Conservation (phyloP, 306 rosid species). For the Trifolium dubium region DNA sequence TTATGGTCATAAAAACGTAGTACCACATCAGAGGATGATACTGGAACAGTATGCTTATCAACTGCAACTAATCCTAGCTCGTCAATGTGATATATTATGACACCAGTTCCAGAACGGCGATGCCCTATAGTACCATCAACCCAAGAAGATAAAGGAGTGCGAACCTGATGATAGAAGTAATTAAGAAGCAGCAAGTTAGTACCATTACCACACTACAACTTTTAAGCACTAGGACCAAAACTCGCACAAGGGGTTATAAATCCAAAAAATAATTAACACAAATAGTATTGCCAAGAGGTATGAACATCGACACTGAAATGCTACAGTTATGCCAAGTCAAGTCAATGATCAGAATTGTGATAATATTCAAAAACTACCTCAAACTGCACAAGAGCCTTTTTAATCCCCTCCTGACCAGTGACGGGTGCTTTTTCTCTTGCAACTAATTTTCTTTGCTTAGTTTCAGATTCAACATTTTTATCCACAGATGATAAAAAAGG, state of each 20-base stretch:
- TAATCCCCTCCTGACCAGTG: constrained; percentile 76
- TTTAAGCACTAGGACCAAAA: constrained; percentile 19
- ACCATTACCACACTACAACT: constrained; percentile 11
- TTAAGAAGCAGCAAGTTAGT: constrained; percentile 23
- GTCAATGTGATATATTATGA: constrained; percentile 77
- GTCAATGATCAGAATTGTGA: constrained; percentile 28
- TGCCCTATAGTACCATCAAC: constrained; percentile 92
- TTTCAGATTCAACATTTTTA: constrained; percentile 59
- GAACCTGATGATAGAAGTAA: constrained; percentile 61
- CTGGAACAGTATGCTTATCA: constrained; percentile 91
- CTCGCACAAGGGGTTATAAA: not conserved
- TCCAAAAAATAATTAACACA: not conserved
- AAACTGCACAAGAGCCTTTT: constrained; percentile 89
- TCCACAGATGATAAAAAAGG: constrained; percentile 49
- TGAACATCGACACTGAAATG: constrained; percentile 23
- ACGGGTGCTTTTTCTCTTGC: constrained; percentile 74
- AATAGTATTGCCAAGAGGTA: constrained; percentile 1
- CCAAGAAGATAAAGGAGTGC: constrained; percentile 91
- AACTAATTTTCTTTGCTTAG: constrained; percentile 58
- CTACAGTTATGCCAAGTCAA: constrained; percentile 23
- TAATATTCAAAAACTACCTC: constrained; percentile 61
- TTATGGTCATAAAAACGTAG: too few species aligned
- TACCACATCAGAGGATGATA: constrained; percentile 81
- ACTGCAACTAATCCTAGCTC: constrained; percentile 84
- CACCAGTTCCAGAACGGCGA: constrained; percentile 90